phyloP scores from a whole-genome alignment of 805 yeast species.

The Ogataea wickerhamii region DNA sequence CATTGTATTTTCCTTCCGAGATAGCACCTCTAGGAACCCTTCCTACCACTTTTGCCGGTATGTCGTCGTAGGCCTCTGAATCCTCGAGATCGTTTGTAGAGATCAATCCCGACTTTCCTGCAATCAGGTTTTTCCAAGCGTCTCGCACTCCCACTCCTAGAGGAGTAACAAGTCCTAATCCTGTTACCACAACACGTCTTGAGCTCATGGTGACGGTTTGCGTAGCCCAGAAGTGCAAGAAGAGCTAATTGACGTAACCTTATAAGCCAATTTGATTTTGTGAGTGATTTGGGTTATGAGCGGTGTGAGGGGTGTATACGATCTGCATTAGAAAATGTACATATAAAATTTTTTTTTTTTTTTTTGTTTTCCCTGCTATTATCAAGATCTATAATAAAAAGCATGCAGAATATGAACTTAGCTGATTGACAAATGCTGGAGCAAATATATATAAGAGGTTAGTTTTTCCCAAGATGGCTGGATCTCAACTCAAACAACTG shows the following conservation, averaged over 20 bases:
- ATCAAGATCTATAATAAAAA: no score
- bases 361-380: no score
- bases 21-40: constrained; percentile 47
- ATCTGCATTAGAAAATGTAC: no score
- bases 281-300: no score
- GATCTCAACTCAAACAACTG: constrained; percentile 81
- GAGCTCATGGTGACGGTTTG: constrained; percentile 9
- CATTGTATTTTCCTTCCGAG: constrained; percentile 48
- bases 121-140: constrained; percentile 53
- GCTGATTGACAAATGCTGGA: no score
- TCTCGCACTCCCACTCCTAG: constrained; percentile 64
- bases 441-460: no score
- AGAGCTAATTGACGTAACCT: no score
- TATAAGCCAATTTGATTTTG: no score
- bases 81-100: constrained; percentile 47
- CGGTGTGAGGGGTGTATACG: no score
- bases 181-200: constrained; percentile 84
- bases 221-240: no score
- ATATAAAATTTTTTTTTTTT: no score
- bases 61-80: constrained; percentile 43
- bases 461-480: constrained; percentile 55
- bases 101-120: constrained; percentile 54
- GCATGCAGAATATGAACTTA: no score
- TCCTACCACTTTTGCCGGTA: constrained; percentile 77
- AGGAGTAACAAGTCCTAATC: constrained; percentile 84